Base-by-base conservation (phyloP, 2,329 filamentous ascomycete genomes). In the Penicillium brevicompactum region DNA sequence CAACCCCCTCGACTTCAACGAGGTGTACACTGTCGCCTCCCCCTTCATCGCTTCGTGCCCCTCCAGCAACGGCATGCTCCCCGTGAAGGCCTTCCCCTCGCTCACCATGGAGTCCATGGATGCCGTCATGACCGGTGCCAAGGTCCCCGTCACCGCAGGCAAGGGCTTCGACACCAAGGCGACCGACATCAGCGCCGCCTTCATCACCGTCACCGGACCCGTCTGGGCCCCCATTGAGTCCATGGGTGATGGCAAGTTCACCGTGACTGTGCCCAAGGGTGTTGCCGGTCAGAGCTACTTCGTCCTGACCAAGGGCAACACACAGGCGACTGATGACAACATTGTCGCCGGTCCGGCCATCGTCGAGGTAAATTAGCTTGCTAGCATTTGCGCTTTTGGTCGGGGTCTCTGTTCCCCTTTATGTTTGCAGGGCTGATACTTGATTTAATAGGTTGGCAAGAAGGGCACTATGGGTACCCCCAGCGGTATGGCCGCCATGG, bases 21-120 rank as follows among this genome's bases (percentile, higher is more conserved):
- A 81, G 63, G 84, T 89, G 46, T 87, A 80, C 77, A 85, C 85
- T 3, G 79, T 89, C n/a, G 86, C 86, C 0, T 78, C 84, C 0
- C 75, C 77, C 51, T 88, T 88, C 73, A 86, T 89, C 69, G 76
- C 70, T 4, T 70, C 73, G 2, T 88, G 85, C 70, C 84, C 86
- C 1, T 59, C 73, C 6, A 75, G 71, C 61, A 87, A 87, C 67
- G 72, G 78, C 0, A 60, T 74, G 1, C 76, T 88, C 1, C 84
- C 85, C 2, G 80, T 89, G 67, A 84, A 80, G 72, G 81, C 84
- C 0, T 87, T 87, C 73, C 83, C 84, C 5, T 58, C 67, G 11
- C 73, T 87, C 3, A 60, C 67, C 2, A 53, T 61, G 51, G 53
- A 9, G 30, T 40, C 56, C 6, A 53, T 24, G 9, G 54, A 51